Conservation (phyloP, 129 eudicot species). For the Centaurea solstitialis region DNA sequence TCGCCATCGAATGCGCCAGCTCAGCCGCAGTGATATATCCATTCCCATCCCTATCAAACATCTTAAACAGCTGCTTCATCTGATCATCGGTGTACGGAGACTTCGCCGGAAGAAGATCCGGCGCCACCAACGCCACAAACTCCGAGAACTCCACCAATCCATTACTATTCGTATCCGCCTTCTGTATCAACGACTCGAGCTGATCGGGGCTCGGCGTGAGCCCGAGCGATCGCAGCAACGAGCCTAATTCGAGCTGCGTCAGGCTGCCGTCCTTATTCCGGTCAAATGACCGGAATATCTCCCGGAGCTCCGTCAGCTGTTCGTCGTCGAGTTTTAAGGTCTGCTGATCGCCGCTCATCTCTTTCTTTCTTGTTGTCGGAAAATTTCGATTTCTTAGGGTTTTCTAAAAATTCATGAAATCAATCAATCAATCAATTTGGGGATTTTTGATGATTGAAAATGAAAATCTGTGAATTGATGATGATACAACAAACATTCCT, state of each 20-base stretch:
- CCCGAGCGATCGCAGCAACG: conserved; percentile 79
- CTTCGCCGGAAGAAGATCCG: conserved; percentile 81
- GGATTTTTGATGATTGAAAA: background rate
- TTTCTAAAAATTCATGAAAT: conserved; percentile 10
- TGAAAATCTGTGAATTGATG: background rate
- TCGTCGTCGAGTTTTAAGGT: conserved; percentile 76
- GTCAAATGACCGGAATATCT: conserved; percentile 87
- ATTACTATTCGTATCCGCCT: conserved; percentile 85
- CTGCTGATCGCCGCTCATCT: conserved; percentile 48
- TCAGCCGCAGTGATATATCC: conserved; percentile 87
- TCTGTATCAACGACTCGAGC: conserved; percentile 77
- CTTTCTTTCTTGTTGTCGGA: background rate
- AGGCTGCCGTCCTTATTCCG: conserved; percentile 95
- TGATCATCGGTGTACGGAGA: conserved; percentile 93
- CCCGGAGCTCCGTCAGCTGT: conserved; percentile 76
- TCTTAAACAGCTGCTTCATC: conserved; percentile 68
- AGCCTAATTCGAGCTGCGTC: conserved; percentile 91
- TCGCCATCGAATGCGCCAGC: conserved; percentile 93
- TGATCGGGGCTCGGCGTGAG: conserved; percentile 88
- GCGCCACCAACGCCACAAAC: conserved; percentile 86
- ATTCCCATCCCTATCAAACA: conserved; percentile 93
- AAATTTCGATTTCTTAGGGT: background rate
- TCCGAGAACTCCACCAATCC: conserved; percentile 90
- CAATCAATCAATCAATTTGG: too few species aligned
- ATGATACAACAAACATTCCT: conserved; percentile 18